Base-by-base conservation (phyloP, 805 yeast genomes). In the Yarrowia alimentaria region DNA sequence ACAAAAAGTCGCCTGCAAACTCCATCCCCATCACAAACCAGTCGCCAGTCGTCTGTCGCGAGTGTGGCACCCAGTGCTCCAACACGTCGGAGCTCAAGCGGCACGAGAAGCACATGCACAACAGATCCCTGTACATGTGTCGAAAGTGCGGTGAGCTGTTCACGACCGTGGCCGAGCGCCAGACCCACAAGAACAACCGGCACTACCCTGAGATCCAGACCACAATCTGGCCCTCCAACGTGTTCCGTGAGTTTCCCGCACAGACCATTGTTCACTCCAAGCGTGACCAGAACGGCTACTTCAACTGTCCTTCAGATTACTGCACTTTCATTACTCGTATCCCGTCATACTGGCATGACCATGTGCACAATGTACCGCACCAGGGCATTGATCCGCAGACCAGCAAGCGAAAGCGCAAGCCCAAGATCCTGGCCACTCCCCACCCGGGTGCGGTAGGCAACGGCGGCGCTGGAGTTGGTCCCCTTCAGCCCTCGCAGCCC, bases 281-380 rank as follows among this genome's bases (percentile, higher is more conserved):
- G 14, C 53, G 62, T 11, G 59, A 58, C 37, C 56, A 50, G 21
- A 38, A 34, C 18, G 62, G 62, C 42, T 59, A 57, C 35, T 59
- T 59, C 53, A 19, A 25, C 22, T 59, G 62, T 32, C 62, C 62
- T n/a, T 29, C 48, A 9, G 54, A 34, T 19, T 59, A 59, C 32
- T 59, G 62, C 42, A 45, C 62, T n/a, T 59, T 59, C 38, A 51
- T 55, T 35, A 59, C 62, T 19, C 54, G 60, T 6, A 59, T 59
- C 26, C 62, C 62, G 6, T 54, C 55, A 3, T 59, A 59, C 37
- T 59, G 62, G 62, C 53, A 55, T 26, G 61, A 59, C 35, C 62
- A 59, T 26, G 51, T 59, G 17, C 58, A 57, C 42, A 55, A 57
- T 18, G 60, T 58, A 19, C 57, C 53, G n/a, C 62, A 59, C 21